Evolutionary conservation across 2,329 filamentous ascomycete species (phyloP).

Genomic region (Calonectria honghensis): DNA sequence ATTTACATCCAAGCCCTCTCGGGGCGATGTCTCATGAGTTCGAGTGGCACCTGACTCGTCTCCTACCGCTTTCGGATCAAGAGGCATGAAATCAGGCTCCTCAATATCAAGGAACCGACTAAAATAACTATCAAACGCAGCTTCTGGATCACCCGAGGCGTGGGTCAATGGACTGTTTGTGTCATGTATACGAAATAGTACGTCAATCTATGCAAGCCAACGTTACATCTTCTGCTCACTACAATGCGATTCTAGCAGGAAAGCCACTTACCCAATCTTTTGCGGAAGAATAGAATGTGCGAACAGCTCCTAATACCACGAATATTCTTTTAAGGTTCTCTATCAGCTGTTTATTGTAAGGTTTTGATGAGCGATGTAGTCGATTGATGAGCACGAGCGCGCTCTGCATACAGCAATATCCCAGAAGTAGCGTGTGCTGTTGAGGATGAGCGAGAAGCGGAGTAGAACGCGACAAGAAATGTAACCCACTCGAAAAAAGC

Average conservation of each 20-base stretch:
- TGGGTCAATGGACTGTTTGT: conserved; percentile 17
- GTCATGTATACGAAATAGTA: conserved; percentile 23
- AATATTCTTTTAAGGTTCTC: conserved; percentile 27
- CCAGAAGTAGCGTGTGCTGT: conserved; percentile 26
- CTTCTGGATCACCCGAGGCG: neutral
- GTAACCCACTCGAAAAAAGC: conserved; percentile 29
- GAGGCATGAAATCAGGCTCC: conserved; percentile 24
- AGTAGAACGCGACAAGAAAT: neutral
- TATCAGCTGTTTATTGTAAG: conserved; percentile 12
- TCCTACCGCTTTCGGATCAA: neutral
- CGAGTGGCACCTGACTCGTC: neutral
- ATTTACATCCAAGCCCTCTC: neutral
- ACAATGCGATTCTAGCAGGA: neutral
- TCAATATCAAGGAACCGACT: conserved; percentile 25
- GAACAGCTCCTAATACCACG: conserved; percentile 10
- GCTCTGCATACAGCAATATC: conserved; percentile 33
- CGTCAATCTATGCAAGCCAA: conserved; percentile 13
- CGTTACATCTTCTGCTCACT: neutral
- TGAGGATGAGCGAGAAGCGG: neutral
- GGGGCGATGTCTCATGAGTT: neutral
- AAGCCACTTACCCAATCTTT: conserved; percentile 26
- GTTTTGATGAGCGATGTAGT: conserved; percentile 20
- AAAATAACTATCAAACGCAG: conserved; percentile 26
- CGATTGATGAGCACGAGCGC: conserved; percentile 24
- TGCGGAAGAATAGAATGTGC: conserved; percentile 21